phyloP scores from a whole-genome alignment of 2,329 filamentous ascomycete species.

The Aspergillus puulaauensis region DNA sequence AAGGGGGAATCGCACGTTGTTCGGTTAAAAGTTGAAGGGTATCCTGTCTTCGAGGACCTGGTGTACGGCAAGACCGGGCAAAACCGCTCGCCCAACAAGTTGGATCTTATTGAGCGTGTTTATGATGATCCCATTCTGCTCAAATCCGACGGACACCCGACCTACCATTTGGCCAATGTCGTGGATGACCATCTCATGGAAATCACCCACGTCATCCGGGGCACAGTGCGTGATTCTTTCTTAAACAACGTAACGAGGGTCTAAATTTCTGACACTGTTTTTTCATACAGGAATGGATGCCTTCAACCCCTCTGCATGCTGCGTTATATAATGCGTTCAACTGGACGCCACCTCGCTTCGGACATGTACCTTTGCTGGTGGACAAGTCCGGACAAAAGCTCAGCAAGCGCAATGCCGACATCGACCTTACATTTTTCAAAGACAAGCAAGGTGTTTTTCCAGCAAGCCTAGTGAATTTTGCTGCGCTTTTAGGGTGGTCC shows the following conservation, averaged over 20 bases:
- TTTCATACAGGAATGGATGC: conserved; percentile 76
- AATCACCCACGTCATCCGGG: conserved; percentile 92
- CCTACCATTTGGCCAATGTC: conserved; percentile 96
- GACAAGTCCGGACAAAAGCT: conserved; percentile 70
- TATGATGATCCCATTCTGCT: conserved; percentile 85
- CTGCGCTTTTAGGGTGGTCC: conserved; percentile 81
- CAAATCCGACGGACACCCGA: conserved; percentile 89
- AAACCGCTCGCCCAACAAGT: conserved; percentile 52
- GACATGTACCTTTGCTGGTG: conserved; percentile 75
- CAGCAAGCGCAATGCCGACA: conserved; percentile 78
- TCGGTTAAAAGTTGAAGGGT: conserved; percentile 68
- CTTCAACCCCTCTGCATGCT: conserved; percentile 80
- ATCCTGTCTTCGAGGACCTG: conserved; percentile 69
- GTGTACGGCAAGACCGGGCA: conserved; percentile 67
- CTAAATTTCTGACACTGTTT: too few species aligned
- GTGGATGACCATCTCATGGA: conserved; percentile 94
- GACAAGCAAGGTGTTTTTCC: conserved; percentile 60
- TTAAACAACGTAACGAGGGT: not conserved
- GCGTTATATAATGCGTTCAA: conserved; percentile 74
- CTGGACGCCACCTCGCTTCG: conserved; percentile 72
- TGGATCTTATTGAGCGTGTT: conserved; percentile 46
- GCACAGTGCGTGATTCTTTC: conserved; percentile 57
- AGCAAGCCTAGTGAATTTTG: conserved; percentile 73
- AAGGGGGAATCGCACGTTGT: conserved; percentile 73
- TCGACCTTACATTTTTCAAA: conserved; percentile 59